phyloP scores from a whole-genome alignment of 345 rosid species.

The Hypericum androsaemum region DNA sequence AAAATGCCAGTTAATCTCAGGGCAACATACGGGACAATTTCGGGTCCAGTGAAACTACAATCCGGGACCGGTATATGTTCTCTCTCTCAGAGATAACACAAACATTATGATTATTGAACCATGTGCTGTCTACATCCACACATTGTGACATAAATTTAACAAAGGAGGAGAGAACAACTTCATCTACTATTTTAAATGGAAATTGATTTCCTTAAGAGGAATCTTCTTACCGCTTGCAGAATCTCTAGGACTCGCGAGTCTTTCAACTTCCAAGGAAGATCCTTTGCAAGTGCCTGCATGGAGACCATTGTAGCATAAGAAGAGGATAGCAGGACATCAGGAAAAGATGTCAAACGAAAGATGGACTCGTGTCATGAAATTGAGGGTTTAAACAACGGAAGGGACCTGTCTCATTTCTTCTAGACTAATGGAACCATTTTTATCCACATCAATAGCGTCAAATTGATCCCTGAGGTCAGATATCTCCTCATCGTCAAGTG shows the following conservation, averaged over 20 bases:
- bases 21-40: too few relatives aligned
- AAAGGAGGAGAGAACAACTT: too few relatives aligned
- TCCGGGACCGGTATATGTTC: too few relatives aligned
- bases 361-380: neutral
- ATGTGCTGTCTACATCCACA: too few relatives aligned
- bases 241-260: conserved; percentile 83
- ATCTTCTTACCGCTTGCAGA: conserved; percentile 70
- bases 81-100: too few relatives aligned
- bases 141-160: too few relatives aligned
- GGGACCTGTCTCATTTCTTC: conserved; percentile 93
- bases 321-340: neutral
- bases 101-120: too few relatives aligned
- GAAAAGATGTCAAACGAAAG: neutral
- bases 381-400: neutral
- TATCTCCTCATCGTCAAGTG: conserved; percentile 73
- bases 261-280: conserved; percentile 90
- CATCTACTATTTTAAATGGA: too few relatives aligned
- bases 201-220: too few relatives aligned
- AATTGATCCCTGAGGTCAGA: conserved; percentile 88
- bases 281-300: conserved; percentile 90
- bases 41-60: too few relatives aligned
- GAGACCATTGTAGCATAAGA: conserved; percentile 10
- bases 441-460: conserved; percentile 93
- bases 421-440: conserved; percentile 89
- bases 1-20: neutral